A percentile compares a stretch with the other conserved stretches of the same genome.
Evolutionary conservation across 371 early-diverging fungal species (phyloP).

Genomic region (Nematocida ironsii): DNA sequence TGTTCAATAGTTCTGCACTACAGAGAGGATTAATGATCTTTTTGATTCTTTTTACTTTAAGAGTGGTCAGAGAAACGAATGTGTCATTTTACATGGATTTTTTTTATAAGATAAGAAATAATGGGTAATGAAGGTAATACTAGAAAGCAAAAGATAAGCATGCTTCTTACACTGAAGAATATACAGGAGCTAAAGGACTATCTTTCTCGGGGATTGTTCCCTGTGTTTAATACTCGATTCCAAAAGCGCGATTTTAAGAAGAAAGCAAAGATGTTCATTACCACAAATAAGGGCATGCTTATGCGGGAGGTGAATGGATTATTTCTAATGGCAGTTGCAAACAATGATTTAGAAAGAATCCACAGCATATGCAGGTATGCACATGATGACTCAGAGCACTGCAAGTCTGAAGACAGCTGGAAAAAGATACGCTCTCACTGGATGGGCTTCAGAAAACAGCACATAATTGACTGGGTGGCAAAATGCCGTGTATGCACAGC

Average conservation of each 20-base stretch:
- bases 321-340: not conserved
- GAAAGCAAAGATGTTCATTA: conserved; percentile 27
- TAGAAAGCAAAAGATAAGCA: conserved; percentile 18
- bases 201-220: not conserved
- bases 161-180: conserved; percentile 19
- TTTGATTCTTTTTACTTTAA: not conserved
- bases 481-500: not conserved
- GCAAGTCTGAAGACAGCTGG: conserved; percentile 16
- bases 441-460: conserved; percentile 21
- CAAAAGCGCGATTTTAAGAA: conserved; percentile 33
- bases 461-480: conserved; percentile 6
- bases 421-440: conserved; percentile 18
- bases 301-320: conserved; percentile 15
- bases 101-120: conserved; percentile 8
- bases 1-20: too few species aligned
- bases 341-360: not conserved
- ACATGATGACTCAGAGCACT: not conserved
- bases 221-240: conserved; percentile 9
- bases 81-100: not conserved
- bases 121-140: conserved; percentile 5
- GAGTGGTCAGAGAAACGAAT: not conserved
- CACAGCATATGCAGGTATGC: conserved; percentile 5
- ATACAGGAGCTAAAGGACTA: conserved; percentile 30
- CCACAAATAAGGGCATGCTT: conserved; percentile 24
- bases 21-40: not conserved